phyloP scores from a whole-genome alignment of 169 alveolate genomes.

The Babesia gibsoni region DNA sequence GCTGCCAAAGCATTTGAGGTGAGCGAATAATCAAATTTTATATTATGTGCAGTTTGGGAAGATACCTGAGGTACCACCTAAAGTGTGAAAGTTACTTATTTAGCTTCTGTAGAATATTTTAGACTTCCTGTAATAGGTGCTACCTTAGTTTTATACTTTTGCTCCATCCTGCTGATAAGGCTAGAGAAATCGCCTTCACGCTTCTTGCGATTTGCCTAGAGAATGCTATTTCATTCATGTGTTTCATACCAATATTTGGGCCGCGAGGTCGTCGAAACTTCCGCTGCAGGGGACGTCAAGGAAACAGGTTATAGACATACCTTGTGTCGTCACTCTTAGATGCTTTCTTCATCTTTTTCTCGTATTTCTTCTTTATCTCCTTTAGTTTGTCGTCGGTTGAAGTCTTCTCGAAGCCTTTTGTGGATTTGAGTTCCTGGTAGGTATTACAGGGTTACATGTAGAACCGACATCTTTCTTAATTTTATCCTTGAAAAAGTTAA shows the following conservation, averaged over 20 bases:
- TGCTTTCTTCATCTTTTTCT: constrained; percentile 27
- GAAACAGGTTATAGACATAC: neutral
- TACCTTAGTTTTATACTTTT: constrained; percentile 38
- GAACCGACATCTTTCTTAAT: constrained; percentile 52
- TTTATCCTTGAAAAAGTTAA: constrained; percentile 44
- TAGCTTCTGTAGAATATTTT: constrained; percentile 18
- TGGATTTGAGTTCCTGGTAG: constrained; percentile 43
- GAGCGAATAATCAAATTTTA: neutral
- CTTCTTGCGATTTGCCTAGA: constrained; percentile 59
- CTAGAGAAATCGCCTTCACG: constrained; percentile 26
- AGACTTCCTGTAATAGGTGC: neutral
- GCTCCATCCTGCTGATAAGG: constrained; percentile 44
- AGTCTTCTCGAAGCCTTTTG: constrained; percentile 32
- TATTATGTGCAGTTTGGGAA: constrained; percentile 29
- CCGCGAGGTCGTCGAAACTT: constrained; percentile 53
- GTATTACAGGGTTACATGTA: neutral
- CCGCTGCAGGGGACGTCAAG: neutral
- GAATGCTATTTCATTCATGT: too few species aligned
- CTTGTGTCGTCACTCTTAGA: constrained; percentile 12
- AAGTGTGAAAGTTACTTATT: constrained; percentile 20
- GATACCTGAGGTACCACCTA: constrained; percentile 63
- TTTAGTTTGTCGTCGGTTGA: constrained; percentile 10
- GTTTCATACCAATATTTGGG: constrained; percentile 42
- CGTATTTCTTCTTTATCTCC: constrained; percentile 34
- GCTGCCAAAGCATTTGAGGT: constrained; percentile 49